Percentiles rank a stretch among this genome's conserved stretches.
Evolutionary conservation across 768 basidiomycete species (phyloP).

Genomic region (Gloeophyllum trabeum): DNA sequence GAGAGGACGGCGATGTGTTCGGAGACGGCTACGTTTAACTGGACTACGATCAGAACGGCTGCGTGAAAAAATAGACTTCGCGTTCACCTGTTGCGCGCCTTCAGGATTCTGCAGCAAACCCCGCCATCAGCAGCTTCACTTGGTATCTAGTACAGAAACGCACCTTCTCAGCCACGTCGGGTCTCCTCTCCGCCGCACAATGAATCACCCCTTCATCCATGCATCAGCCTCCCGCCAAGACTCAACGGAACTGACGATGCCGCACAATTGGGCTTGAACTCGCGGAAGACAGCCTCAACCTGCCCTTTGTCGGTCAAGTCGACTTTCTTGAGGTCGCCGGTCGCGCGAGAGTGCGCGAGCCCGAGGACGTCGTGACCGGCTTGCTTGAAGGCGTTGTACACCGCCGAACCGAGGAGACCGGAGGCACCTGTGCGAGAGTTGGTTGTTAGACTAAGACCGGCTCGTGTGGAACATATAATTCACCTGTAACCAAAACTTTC

Average conservation of each 20-base stretch:
- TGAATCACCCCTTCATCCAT: slow-evolving; percentile 84
- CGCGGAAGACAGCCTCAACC: slow-evolving; percentile 41
- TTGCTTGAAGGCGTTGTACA: slow-evolving; percentile 53
- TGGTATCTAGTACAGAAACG: too few relatives aligned
- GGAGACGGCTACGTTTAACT: slow-evolving; percentile 80
- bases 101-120: slow-evolving; percentile 51
- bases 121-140: background rate
- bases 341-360: slow-evolving; percentile 62
- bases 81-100: slow-evolving; percentile 45
- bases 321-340: slow-evolving; percentile 39
- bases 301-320: slow-evolving; percentile 55
- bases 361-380: slow-evolving; percentile 39
- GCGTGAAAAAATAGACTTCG: background rate
- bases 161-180: slow-evolving; percentile 88
- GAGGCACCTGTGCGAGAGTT: slow-evolving; percentile 91
- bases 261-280: slow-evolving; percentile 64
- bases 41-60: slow-evolving; percentile 2
- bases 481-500: too few relatives aligned
- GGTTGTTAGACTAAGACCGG: too few relatives aligned
- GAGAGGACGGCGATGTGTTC: slow-evolving; percentile 60
- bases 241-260: background rate
- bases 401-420: slow-evolving; percentile 79
- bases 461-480: too few relatives aligned
- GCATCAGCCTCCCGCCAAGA: background rate
- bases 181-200: slow-evolving; percentile 89